phyloP scores from a whole-genome alignment of 257 asterid genomes.

The Buddleja alternifolia region DNA sequence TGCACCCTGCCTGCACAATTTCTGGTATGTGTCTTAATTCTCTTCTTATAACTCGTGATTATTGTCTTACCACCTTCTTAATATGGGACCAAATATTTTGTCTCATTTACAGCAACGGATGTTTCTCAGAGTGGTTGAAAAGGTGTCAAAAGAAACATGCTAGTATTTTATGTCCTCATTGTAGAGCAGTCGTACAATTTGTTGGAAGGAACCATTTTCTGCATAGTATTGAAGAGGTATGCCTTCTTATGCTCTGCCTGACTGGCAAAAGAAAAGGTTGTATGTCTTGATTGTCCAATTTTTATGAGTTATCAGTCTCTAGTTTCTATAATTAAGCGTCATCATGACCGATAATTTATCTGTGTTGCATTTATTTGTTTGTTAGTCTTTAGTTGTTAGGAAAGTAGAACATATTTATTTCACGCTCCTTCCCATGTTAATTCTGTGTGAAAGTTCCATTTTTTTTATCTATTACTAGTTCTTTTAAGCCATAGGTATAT shows the following conservation, averaged over 20 bases:
- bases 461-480: conserved; percentile 1
- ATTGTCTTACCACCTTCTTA: background rate
- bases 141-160: conserved; percentile 76
- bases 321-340: conserved; percentile 9
- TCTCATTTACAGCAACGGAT: conserved; percentile 77
- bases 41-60: conserved; percentile 22
- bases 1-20: conserved; percentile 98
- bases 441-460: conserved; percentile 4
- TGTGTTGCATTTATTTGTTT: background rate
- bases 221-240: conserved; percentile 92
- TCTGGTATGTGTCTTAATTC: conserved; percentile 56
- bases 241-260: background rate
- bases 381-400: background rate
- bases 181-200: conserved; percentile 89
- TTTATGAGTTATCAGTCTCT: conserved; percentile 18
- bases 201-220: conserved; percentile 94
- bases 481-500: background rate
- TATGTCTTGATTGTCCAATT: conserved; percentile 9
- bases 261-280: background rate
- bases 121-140: conserved; percentile 99
- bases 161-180: conserved; percentile 83
- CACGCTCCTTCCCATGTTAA: background rate
- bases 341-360: background rate
- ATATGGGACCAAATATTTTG: conserved; percentile 14
- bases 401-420: background rate